phyloP scores from a whole-genome alignment of 805 yeast genomes.

The Yarrowia divulgata region DNA sequence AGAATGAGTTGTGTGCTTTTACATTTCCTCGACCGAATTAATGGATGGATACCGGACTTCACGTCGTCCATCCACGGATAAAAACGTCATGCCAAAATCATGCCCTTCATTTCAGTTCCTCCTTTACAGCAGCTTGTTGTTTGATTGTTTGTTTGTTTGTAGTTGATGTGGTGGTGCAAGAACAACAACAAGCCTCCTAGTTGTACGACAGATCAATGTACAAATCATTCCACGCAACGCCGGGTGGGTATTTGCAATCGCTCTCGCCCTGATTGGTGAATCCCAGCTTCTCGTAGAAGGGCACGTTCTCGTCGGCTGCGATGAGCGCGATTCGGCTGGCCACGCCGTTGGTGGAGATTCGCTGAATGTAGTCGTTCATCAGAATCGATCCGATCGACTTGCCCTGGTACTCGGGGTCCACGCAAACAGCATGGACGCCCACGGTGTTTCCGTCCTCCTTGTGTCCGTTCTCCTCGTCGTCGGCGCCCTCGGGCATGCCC shows the following conservation, averaged over 20 bases:
- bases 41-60: slow-evolving; percentile 8
- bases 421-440: slow-evolving; percentile 83
- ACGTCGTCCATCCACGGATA: slow-evolving; percentile 1
- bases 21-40: slow-evolving; percentile 6
- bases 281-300: slow-evolving; percentile 84
- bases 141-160: too few species aligned
- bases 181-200: neutral
- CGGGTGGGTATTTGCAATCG: slow-evolving; percentile 42
- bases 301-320: slow-evolving; percentile 70
- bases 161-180: too few species aligned
- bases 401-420: slow-evolving; percentile 79
- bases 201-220: slow-evolving; percentile 39
- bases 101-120: slow-evolving; percentile 23
- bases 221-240: slow-evolving; percentile 45
- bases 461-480: slow-evolving; percentile 60
- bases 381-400: slow-evolving; percentile 82
- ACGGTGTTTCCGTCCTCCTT: slow-evolving; percentile 74
- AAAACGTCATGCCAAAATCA: slow-evolving; percentile 34
- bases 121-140: neutral
- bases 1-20: slow-evolving; percentile 6
- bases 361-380: slow-evolving; percentile 88
- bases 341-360: slow-evolving; percentile 83
- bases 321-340: slow-evolving; percentile 79
- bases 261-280: slow-evolving; percentile 65
- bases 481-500: slow-evolving; percentile 59